Evolutionary conservation across 352 stramenopile genomes (phyloP).

Genomic region (Phytophthora hybrid): DNA sequence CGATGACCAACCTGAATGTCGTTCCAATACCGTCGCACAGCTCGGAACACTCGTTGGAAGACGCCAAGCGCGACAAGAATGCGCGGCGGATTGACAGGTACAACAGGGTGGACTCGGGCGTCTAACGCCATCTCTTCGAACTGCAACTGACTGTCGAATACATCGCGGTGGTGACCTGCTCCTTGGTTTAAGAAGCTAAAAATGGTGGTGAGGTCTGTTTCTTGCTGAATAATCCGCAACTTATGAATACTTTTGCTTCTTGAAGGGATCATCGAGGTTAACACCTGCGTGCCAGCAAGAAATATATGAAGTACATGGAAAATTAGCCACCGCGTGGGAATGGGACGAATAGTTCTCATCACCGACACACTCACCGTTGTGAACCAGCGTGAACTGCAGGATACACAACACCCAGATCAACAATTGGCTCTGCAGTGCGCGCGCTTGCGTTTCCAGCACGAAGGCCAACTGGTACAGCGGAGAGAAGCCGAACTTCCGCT

Average conservation of each 20-base stretch:
- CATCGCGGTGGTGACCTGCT: too few species aligned
- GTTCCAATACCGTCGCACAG: slow-evolving; percentile 2
- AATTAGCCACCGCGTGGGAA: not conserved
- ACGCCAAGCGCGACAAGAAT: not conserved
- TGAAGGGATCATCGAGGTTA: not conserved
- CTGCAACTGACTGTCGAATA: not conserved
- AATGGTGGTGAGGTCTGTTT: not conserved
- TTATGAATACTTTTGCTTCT: not conserved
- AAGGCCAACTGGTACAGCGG: slow-evolving; percentile 43
- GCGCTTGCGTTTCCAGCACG: slow-evolving; percentile 41
- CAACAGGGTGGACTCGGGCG: not conserved
- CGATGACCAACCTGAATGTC: slow-evolving; percentile 19
- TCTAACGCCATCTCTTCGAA: not conserved
- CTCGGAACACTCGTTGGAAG: not conserved
- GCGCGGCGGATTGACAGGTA: not conserved
- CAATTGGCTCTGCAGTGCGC: slow-evolving; percentile 26
- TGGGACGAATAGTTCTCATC: not conserved
- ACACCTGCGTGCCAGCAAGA: not conserved
- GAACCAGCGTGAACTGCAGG: slow-evolving; percentile 33
- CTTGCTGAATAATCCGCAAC: too few species aligned
- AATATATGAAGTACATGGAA: not conserved
- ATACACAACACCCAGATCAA: slow-evolving; percentile 35
- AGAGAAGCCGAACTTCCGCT: slow-evolving; percentile 28
- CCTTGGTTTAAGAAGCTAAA: not conserved
- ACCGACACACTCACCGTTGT: slow-evolving; percentile 26